phyloP scores from a whole-genome alignment of 371 early-diverging fungal genomes.

The Mucor irregularis region DNA sequence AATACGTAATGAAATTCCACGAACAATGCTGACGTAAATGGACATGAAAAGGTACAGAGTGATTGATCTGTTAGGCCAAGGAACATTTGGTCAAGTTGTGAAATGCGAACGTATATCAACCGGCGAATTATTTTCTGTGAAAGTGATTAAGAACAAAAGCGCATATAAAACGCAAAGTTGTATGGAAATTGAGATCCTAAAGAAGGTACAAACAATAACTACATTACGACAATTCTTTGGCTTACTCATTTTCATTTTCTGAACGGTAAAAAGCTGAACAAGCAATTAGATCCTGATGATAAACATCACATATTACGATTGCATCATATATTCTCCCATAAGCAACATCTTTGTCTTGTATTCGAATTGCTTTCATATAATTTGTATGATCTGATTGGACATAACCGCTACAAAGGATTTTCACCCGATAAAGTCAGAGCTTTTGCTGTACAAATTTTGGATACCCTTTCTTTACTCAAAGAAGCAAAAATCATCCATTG shows the following conservation, averaged over 20 bases:
- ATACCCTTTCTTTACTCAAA: conserved; percentile 81
- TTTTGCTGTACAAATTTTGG: conserved; percentile 86
- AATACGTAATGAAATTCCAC: background rate
- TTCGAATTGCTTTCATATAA: conserved; percentile 95
- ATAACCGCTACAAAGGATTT: conserved; percentile 91
- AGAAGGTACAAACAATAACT: too few relatives aligned
- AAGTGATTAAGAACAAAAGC: conserved; percentile 95
- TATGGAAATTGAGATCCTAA: conserved; percentile 92
- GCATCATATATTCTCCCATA: conserved; percentile 89
- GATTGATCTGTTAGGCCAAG: conserved; percentile 90
- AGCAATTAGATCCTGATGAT: conserved; percentile 74
- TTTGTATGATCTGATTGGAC: conserved; percentile 94
- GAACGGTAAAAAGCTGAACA: conserved; percentile 82
- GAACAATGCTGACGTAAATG: too few relatives aligned
- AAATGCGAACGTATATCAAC: conserved; percentile 89
- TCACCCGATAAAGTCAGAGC: conserved; percentile 81
- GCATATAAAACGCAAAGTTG: conserved; percentile 94
- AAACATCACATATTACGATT: conserved; percentile 86
- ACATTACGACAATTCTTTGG: too few relatives aligned
- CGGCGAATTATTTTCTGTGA: conserved; percentile 88
- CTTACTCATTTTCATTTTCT: background rate
- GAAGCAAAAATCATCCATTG: conserved; percentile 94
- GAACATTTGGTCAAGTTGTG: conserved; percentile 98
- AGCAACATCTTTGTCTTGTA: conserved; percentile 93
- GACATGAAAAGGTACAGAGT: conserved; percentile 85